Percentiles rank a stretch among this genome's conserved stretches.
Conservation (phyloP, 345 rosid species). For the Cardiospermum halicacabum region DNA sequence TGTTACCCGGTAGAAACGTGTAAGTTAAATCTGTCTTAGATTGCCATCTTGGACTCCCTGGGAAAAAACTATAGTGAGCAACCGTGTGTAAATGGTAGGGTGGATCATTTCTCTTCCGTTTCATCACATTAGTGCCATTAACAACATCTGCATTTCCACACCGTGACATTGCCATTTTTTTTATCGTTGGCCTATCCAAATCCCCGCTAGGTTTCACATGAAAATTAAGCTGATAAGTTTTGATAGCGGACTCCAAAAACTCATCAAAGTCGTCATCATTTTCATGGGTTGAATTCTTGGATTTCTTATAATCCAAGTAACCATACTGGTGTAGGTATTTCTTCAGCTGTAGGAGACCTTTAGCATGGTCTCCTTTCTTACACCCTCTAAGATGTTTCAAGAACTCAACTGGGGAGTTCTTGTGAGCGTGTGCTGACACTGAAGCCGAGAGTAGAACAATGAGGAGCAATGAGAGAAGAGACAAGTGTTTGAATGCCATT, state of each 20-base stretch:
- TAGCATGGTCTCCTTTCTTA: conserved; percentile 28
- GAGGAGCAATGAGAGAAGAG: not conserved
- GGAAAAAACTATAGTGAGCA: conserved; percentile 11
- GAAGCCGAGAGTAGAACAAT: not conserved
- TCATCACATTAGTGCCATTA: conserved; percentile 28
- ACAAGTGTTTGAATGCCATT: too few relatives aligned
- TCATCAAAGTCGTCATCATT: conserved; percentile 29
- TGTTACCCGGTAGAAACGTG: conserved; percentile 5
- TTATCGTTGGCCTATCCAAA: conserved; percentile 21
- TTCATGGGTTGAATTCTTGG: not conserved
- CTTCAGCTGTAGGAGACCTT: conserved; percentile 27
- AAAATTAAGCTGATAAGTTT: conserved; percentile 11
- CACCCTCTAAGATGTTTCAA: conserved; percentile 29
- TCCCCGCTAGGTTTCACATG: conserved; percentile 19
- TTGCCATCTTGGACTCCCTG: conserved; percentile 29
- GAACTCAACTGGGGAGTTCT: conserved; percentile 21
- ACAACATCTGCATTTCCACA: conserved; percentile 30
- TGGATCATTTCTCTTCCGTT: not conserved
- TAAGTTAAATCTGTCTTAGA: conserved; percentile 24
- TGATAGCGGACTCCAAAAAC: conserved; percentile 14
- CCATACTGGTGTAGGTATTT: conserved; percentile 11
- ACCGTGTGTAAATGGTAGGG: conserved; percentile 15
- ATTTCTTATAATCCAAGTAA: not conserved
- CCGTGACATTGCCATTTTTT: conserved; percentile 7
- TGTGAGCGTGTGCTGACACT: not conserved